Base-by-base conservation (phyloP, 176 grass and related monocot genomes). In the Cenchrus fungigraminus region DNA sequence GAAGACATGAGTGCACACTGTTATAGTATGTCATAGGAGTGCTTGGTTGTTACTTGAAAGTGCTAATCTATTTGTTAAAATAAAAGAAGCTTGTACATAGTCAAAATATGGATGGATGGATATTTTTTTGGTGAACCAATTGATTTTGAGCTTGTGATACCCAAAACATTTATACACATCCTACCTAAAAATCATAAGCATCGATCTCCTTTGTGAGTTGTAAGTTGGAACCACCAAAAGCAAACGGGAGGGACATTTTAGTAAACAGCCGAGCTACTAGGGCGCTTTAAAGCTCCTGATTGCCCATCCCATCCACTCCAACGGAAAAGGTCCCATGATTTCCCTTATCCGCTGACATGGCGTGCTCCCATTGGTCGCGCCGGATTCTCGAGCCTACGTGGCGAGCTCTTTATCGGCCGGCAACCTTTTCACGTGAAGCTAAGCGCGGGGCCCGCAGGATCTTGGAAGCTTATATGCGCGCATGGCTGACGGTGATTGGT, bases 341-440 rank as follows among this genome's bases (percentile, higher is more conserved):
- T 79, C 19, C 58, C 85, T 90, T 91, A 91, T 91, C 89, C 8
- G 80, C 89, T 80, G 85, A 87, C 85, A 56, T 79, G 89, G 80
- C 9, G 52, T 1, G 12, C 4, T 55, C 61, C 76, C 80, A 91
- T 84, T 91, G 85, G 89, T 44, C 6, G 1, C 6, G 22, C 67
- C 6, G 68, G 89, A 91, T 91, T 84, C 75, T 83, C 62, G 2
- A 0, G 51, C 68, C 76, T 10, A 84, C 85, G 89, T 87, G 85
- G 89, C 75, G 25, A 5, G 75, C 22, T 7, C 84, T 90, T 79
- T 86, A 86, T 84, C 49, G 37, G 44, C 4, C 46, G 22, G 42
- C 49, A 13, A 74, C 80, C 84, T 90, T 87, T 74, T 47, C 89
- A 87, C 68, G 80, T 83, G 84, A 90, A 61, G 60, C 84, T 25